phyloP scores from a whole-genome alignment of 176 grass and related monocot species.

The Poa annua region DNA sequence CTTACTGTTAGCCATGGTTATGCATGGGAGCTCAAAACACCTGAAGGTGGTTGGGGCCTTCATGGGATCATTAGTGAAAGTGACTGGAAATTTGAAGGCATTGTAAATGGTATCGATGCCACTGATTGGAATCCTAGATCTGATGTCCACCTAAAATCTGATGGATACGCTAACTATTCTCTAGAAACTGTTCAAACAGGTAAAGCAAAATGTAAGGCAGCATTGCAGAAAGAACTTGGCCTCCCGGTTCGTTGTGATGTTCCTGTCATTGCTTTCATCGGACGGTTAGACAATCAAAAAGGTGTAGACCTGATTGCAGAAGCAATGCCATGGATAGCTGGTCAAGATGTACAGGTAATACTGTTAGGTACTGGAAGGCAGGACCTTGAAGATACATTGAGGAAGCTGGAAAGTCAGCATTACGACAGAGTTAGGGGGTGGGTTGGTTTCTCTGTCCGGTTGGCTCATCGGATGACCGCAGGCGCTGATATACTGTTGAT shows the following conservation, averaged over 20 bases:
- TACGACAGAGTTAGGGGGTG: conserved; percentile 69
- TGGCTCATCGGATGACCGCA: conserved; percentile 88
- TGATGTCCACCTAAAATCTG: conserved; percentile 73
- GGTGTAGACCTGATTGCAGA: conserved; percentile 91
- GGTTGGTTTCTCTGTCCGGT: conserved; percentile 92
- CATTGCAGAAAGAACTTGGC: conserved; percentile 77
- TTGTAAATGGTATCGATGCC: conserved; percentile 93
- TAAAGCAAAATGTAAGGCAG: conserved; percentile 83
- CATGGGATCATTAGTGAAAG: conserved; percentile 76
- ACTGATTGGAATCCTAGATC: conserved; percentile 78
- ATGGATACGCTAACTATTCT: conserved; percentile 86
- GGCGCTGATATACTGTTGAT: conserved; percentile 87
- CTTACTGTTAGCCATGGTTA: conserved; percentile 95
- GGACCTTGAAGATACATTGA: conserved; percentile 90
- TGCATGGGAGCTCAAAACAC: conserved; percentile 89
- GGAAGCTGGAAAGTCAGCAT: conserved; percentile 66
- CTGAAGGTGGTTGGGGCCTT: conserved; percentile 91
- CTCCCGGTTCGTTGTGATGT: conserved; percentile 65
- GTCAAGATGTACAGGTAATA: conserved; percentile 83
- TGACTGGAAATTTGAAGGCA: conserved; percentile 86
- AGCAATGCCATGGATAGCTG: conserved; percentile 88
- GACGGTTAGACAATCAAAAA: conserved; percentile 90
- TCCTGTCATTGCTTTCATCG: conserved; percentile 82
- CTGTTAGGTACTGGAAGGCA: conserved; percentile 83
- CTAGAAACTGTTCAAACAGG: conserved; percentile 64